Evolutionary conservation across 31 red algal genomes (phyloP), one percentile per base, ranked within the genome.

Genomic region (Asparagopsis taxiformis): DNA sequence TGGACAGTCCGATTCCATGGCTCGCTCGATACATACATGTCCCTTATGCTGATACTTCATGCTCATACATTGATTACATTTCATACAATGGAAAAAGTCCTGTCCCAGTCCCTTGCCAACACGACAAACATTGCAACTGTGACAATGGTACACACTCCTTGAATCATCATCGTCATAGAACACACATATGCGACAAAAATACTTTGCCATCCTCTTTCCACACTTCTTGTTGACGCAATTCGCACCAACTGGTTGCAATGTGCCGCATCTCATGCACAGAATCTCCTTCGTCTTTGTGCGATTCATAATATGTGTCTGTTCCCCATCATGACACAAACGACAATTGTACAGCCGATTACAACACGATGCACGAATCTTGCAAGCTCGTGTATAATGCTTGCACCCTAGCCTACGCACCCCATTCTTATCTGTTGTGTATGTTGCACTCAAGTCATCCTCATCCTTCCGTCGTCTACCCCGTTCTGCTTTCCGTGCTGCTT

Each of bases 21-120:
- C 38, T 25, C 77, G 76, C 73, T 92, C 81, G 38, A 99, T 72
- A 61, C 96, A 99, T 0, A 30, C 46, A 66, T 99, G 96, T 13
- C 72, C 76, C 21, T 70, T 46, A 10, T 94, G 58, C 2, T 58
- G 51, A 64, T 91, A 89, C 32, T 91, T 85, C 58, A 88, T 84
- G 32, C 57, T 70, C 82, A 95, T 93, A 52, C 95, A 98, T 62
- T 84, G 80, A 72, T 98, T 98, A 65, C 92, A 99, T 65, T 92
- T 92, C 91, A 95, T 99, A 60, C 96, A 99, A 70, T 99, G 96
- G 35, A 94, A 88, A 53, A 71, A 92, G 59, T 99, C 96, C 15
- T 89, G 85, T 21, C 96, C 96, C 10, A 99, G 80, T 32, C 96
- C 96, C 60, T 84, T 84, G 19, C 96, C 96, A 25, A 92, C 76